Evolutionary conservation across 176 grass and related monocot species (phyloP).

Genomic region (Rhynchospora pubera): DNA sequence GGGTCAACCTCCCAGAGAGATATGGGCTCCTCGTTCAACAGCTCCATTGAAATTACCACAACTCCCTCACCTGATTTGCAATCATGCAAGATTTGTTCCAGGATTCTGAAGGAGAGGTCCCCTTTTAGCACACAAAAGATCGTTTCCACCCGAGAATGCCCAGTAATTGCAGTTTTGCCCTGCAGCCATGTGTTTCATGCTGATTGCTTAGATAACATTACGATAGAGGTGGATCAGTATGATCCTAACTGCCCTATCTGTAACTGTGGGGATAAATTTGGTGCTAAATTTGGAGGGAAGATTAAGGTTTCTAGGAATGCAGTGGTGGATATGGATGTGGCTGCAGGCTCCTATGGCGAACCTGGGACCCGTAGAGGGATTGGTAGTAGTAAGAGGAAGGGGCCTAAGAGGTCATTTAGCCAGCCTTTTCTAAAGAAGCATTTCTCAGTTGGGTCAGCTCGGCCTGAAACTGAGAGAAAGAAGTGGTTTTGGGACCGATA

Average conservation of each 20-base stretch:
- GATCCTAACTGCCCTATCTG: slow-evolving; percentile 66
- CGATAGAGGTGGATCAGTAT: slow-evolving; percentile 49
- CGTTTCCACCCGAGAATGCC: slow-evolving; percentile 6
- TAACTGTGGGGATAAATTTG: slow-evolving; percentile 46
- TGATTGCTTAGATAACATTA: slow-evolving; percentile 70
- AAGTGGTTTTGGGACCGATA: slow-evolving; percentile 65
- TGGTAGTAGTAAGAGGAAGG: slow-evolving; percentile 37
- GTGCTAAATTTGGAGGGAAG: slow-evolving; percentile 45
- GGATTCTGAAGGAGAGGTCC: slow-evolving; percentile 51
- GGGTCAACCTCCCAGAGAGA: slow-evolving; percentile 53
- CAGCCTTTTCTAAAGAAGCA: slow-evolving; percentile 46
- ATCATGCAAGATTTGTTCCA: slow-evolving; percentile 68
- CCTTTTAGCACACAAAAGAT: slow-evolving; percentile 49
- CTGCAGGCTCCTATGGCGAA: slow-evolving; percentile 18
- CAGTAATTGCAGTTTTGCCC: slow-evolving; percentile 46
- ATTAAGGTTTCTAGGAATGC: slow-evolving; percentile 37
- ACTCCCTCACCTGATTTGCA: slow-evolving; percentile 43
- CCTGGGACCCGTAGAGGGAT: slow-evolving; percentile 22
- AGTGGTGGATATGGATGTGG: slow-evolving; percentile 18
- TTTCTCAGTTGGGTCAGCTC: slow-evolving; percentile 42
- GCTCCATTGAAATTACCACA: slow-evolving; percentile 26
- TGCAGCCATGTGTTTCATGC: slow-evolving; percentile 64
- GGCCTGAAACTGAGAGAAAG: slow-evolving; percentile 38
- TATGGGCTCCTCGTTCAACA: slow-evolving; percentile 50
- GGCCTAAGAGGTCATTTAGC: slow-evolving; percentile 45